Evolutionary conservation across 345 rosid species (phyloP).

Genomic region (Brassica incana): DNA sequence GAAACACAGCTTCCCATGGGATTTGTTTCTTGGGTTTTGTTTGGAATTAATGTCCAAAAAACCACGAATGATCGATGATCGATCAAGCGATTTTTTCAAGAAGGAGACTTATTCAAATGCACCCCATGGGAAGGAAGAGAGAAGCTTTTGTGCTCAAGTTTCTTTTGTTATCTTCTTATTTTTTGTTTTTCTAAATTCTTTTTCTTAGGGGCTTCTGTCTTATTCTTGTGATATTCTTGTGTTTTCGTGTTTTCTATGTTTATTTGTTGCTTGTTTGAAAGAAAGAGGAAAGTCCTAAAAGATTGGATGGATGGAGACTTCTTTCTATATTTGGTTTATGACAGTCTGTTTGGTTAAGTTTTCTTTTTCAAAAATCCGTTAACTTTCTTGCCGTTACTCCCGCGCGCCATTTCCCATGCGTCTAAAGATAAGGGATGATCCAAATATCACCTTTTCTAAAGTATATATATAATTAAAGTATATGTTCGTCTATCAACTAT

Average conservation of each 20-base stretch:
- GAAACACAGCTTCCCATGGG: constrained; percentile 80
- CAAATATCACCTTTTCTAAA: not conserved
- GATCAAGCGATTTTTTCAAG: constrained; percentile 34
- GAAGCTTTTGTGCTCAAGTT: constrained; percentile 30
- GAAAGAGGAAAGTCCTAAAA: constrained; percentile 35
- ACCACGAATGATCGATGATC: constrained; percentile 23
- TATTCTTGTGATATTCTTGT: constrained; percentile 30
- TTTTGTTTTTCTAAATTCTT: not conserved
- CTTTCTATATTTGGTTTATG: constrained; percentile 21
- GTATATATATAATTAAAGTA: not conserved
- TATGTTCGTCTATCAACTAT: not conserved
- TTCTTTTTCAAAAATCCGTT: not conserved
- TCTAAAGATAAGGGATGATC: constrained; percentile 1
- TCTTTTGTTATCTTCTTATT: not conserved
- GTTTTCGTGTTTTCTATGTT: constrained; percentile 26
- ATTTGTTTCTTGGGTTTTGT: not conserved
- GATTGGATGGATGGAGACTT: constrained; percentile 28
- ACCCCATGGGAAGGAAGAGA: constrained; percentile 48
- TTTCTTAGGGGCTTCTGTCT: not conserved
- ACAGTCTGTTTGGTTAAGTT: not conserved
- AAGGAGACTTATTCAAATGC: constrained; percentile 33
- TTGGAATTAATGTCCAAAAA: constrained; percentile 18
- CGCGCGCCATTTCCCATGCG: not conserved
- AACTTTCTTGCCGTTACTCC: constrained; percentile 23
- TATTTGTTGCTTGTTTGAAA: constrained; percentile 22